Evolutionary conservation across 2,329 filamentous ascomycete genomes (phyloP), one percentile per base, ranked within the genome.

Genomic region (Cytospora piceicola): DNA sequence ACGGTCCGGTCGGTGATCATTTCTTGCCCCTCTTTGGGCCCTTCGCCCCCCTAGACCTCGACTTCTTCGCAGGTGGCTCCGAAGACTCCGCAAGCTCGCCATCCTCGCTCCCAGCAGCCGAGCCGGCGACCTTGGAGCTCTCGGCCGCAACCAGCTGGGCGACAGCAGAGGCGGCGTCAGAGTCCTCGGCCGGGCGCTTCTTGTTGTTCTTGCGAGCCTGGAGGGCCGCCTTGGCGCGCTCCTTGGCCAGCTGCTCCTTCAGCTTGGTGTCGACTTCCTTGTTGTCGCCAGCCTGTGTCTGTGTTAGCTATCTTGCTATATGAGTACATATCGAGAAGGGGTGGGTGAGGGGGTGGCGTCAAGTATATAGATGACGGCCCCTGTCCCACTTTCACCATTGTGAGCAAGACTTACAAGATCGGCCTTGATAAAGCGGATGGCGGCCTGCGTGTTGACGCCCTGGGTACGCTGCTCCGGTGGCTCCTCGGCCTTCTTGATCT

Each of bases 401-500:
- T 42, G 39, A 42, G 17, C 39, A 24, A 49, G 20, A 75, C 85
- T 71, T 79, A 92, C 90, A 72, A 98, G 79, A 61, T 91, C 92
- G 67, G 92, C 87, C 74, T 90, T 92, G 72, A 99, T 88, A 67
- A 99, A 91, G 59, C 94, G 85, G 60, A 86, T 87, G 17, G 92
- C 91, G 7, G 93, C 94, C 70, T 87, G 86, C 71, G 91, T 94
- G 74, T 97, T 86, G 69, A 92, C 79, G 1, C 80, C 84, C 67
- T 78, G 73, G 52, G 77, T 81, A 36, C 84, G 83, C 72, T 86
- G 81, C 61, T 80, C 77, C 4, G 84, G 83, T 1, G 86, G 85
- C 8, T 82, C 84, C 77, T 97, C 93, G 3, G 88, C 85, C 17
- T 83, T 81, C 74, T 95, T 92, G 75, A 98, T 94, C 81, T 98